phyloP scores from a whole-genome alignment of 352 stramenopile species.

The Sclerospora graminicola region DNA sequence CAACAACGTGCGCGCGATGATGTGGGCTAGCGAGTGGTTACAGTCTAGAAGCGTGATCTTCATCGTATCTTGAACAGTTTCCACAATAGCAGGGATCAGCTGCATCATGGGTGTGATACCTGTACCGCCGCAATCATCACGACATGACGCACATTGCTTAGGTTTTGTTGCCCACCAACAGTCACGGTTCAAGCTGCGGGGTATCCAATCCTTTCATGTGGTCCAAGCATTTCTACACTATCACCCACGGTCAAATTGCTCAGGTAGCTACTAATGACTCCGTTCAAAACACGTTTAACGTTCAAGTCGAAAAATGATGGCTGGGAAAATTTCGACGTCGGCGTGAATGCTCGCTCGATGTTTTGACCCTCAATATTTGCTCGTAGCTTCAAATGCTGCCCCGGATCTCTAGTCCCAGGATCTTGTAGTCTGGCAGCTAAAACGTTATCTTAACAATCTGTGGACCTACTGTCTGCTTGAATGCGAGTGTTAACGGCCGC shows the following conservation, averaged over 20 bases:
- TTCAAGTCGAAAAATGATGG: conserved; percentile 54
- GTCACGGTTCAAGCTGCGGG: too few species aligned
- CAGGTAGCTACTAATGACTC: conserved; percentile 64
- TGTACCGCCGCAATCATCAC: too few species aligned
- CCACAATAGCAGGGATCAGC: conserved; percentile 55
- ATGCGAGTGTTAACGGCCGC: conserved; percentile 43
- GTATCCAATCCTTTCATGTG: conserved; percentile 53
- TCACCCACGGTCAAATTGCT: conserved; percentile 37
- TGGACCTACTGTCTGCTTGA: conserved; percentile 44
- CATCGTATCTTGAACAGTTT: conserved; percentile 36
- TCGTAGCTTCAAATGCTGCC: conserved; percentile 71
- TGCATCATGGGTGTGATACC: too few species aligned
- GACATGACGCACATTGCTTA: too few species aligned
- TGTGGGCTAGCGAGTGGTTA: conserved; percentile 51
- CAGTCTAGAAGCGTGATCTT: conserved; percentile 69
- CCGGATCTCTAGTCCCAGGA: conserved; percentile 51
- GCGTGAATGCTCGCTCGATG: conserved; percentile 71
- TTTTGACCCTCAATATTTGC: conserved; percentile 60
- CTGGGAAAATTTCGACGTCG: conserved; percentile 61
- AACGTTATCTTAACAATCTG: conserved; percentile 71
- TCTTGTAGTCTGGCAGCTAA: conserved; percentile 47
- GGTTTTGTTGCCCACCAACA: too few species aligned
- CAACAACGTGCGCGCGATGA: conserved; percentile 75
- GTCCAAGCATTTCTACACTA: conserved; percentile 70
- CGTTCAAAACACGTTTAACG: conserved; percentile 67